Conservation (phyloP, 345 rosid species). For the Tarenaya hassleriana region DNA sequence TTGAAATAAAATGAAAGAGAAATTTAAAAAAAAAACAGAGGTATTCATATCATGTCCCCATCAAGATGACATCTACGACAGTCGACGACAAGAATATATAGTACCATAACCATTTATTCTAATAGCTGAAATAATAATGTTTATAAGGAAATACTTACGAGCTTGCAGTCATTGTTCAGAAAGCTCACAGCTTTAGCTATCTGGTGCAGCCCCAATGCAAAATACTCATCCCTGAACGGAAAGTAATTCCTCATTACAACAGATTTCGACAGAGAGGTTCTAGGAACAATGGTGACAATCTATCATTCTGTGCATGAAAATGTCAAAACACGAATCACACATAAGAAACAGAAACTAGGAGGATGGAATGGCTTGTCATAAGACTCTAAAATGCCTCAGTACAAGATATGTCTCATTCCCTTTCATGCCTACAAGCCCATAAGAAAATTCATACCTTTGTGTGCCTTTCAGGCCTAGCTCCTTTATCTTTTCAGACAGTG, state of each 20-base stretch:
- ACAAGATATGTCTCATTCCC: constrained; percentile 1
- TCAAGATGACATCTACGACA: constrained; percentile 2
- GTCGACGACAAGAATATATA: constrained; percentile 14
- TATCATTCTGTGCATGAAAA: constrained; percentile 4
- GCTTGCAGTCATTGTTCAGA: constrained; percentile 94
- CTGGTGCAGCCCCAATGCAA: constrained; percentile 86
- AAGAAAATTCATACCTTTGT: constrained; percentile 54
- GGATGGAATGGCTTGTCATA: background rate
- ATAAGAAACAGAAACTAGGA: constrained; percentile 3
- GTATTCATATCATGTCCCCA: background rate
- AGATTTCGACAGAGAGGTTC: background rate
- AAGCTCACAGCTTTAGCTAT: constrained; percentile 98
- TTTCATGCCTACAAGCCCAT: constrained; percentile 11
- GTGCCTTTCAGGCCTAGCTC: constrained; percentile 85
- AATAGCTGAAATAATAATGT: constrained; percentile 2
- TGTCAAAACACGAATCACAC: background rate
- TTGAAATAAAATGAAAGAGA: background rate
- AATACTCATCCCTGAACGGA: constrained; percentile 86
- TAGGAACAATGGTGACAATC: background rate
- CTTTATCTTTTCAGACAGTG: constrained; percentile 88
- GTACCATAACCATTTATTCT: constrained; percentile 5
- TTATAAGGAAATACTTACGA: constrained; percentile 44
- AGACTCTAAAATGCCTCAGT: background rate
- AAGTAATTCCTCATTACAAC: constrained; percentile 6
- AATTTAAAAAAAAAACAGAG: background rate